A percentile compares a stretch with the other conserved stretches of the same genome.
Evolutionary conservation across 2,329 filamentous ascomycete genomes (phyloP).

Genomic region (Microdochium trichocladiopsis): DNA sequence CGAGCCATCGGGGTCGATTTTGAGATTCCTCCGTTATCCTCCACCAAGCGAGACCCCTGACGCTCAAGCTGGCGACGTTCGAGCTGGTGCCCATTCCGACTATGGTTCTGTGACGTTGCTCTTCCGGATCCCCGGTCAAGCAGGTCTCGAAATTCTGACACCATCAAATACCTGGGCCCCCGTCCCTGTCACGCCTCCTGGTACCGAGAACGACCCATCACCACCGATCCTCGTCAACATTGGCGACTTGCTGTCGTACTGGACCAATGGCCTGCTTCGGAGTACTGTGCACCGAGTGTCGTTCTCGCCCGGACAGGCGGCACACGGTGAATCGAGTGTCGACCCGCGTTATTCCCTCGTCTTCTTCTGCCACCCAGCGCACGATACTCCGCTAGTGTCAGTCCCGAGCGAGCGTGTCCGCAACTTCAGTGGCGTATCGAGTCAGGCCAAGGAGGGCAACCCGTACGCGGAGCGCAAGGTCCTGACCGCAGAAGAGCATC

Average conservation of each 20-base stretch:
- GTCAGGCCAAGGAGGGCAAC: slow-evolving; percentile 23
- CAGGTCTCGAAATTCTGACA: slow-evolving; percentile 76
- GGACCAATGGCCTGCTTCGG: slow-evolving; percentile 83
- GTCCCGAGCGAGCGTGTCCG: slow-evolving; percentile 55
- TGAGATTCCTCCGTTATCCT: slow-evolving; percentile 70
- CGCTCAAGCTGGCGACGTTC: slow-evolving; percentile 53
- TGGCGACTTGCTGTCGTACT: slow-evolving; percentile 66
- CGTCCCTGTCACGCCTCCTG: slow-evolving; percentile 59
- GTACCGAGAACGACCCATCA: slow-evolving; percentile 48
- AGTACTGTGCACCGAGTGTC: slow-evolving; percentile 87
- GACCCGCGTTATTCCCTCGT: slow-evolving; percentile 58
- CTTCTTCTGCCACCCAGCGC: slow-evolving; percentile 61
- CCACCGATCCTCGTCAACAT: slow-evolving; percentile 80
- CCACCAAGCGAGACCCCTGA: slow-evolving; percentile 34
- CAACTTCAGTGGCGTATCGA: slow-evolving; percentile 18
- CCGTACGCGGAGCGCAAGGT: slow-evolving; percentile 46
- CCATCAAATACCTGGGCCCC: slow-evolving; percentile 49
- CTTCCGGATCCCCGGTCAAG: slow-evolving; percentile 79
- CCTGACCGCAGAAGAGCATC: slow-evolving; percentile 57
- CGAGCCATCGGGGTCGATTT: slow-evolving; percentile 47
- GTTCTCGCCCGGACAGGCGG: slow-evolving; percentile 39
- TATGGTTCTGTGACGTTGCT: slow-evolving; percentile 70
- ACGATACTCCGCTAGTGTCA: slow-evolving; percentile 41
- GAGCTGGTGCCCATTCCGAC: slow-evolving; percentile 88
- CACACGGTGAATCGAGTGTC: slow-evolving; percentile 36